Evolutionary conservation across 78 protist species (phyloP).

Genomic region (Anaeramoeba flamelloides): DNA sequence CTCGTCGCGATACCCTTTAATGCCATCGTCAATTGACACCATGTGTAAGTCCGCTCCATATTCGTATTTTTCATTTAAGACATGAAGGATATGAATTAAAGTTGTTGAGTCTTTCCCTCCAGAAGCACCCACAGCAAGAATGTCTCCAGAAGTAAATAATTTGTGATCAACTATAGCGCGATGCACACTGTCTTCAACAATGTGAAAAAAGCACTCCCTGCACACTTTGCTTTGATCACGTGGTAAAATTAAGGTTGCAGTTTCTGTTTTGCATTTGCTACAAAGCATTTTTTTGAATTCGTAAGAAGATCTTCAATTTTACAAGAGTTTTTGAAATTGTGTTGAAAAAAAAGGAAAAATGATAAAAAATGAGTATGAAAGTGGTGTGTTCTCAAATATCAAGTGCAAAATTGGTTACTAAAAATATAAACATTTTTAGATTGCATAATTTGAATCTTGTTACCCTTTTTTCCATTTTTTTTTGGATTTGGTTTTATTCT

Average conservation of each 20-base stretch:
- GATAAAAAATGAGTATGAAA: too few species aligned
- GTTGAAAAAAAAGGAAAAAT: too few species aligned
- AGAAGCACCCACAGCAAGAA: slow-evolving; percentile 67
- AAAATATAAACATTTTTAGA: too few species aligned
- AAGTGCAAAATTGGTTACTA: too few species aligned
- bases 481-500: too few species aligned
- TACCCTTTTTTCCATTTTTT: too few species aligned
- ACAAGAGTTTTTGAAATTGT: too few species aligned
- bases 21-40: slow-evolving; percentile 83
- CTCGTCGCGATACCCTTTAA: slow-evolving; percentile 79
- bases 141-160: slow-evolving; percentile 48
- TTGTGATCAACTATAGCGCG: slow-evolving; percentile 36
- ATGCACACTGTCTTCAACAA: slow-evolving; percentile 71
- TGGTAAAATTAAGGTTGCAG: background rate
- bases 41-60: slow-evolving; percentile 59
- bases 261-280: background rate
- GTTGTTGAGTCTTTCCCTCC: slow-evolving; percentile 88
- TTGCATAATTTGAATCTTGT: too few species aligned
- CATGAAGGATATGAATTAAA: slow-evolving; percentile 46
- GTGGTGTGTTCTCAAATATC: too few species aligned
- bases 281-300: too few species aligned
- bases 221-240: slow-evolving; percentile 26
- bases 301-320: too few species aligned
- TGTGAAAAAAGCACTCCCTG: slow-evolving; percentile 51
- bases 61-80: slow-evolving; percentile 41